Conservation (phyloP, 768 basidiomycete species). For the Inosperma sp. region DNA sequence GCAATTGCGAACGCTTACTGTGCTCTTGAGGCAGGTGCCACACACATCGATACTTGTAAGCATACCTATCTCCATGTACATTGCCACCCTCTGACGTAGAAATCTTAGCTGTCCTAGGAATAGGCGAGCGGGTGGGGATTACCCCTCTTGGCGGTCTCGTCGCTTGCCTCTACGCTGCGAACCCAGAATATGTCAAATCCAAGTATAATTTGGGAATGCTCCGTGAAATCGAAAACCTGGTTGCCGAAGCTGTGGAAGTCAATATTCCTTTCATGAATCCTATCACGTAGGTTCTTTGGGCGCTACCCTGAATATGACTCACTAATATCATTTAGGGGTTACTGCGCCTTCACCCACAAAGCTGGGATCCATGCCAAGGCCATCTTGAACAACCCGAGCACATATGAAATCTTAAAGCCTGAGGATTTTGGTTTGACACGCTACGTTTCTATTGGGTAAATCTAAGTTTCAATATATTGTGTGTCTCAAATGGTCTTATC, state of each 20-base stretch:
- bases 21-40: conserved; percentile 97
- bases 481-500: not conserved
- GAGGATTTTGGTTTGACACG: conserved; percentile 97
- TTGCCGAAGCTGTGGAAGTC: conserved; percentile 98
- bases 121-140: conserved; percentile 98
- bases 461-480: conserved; percentile 9
- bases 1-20: conserved; percentile 99
- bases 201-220: conserved; percentile 99
- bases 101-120: conserved; percentile 82
- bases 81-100: conserved; percentile 7
- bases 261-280: conserved; percentile 97
- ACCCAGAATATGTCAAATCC: conserved; percentile 98
- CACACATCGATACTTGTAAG: conserved; percentile 96
- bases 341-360: conserved; percentile 99
- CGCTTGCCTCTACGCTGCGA: conserved; percentile 93
- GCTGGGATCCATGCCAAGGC: conserved; percentile 99
- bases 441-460: conserved; percentile 93
- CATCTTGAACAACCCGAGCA: conserved; percentile 96
- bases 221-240: conserved; percentile 97
- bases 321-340: conserved; percentile 58
- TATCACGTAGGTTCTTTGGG: conserved; percentile 57
- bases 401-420: conserved; percentile 98
- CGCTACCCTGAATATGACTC: conserved; percentile 4
- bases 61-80: not conserved
- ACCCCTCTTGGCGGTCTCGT: conserved; percentile 96